Evolutionary conservation across 73 alveolate genomes (phyloP), one percentile per base, ranked within the genome.

Genomic region (Symbiodinium natans): DNA sequence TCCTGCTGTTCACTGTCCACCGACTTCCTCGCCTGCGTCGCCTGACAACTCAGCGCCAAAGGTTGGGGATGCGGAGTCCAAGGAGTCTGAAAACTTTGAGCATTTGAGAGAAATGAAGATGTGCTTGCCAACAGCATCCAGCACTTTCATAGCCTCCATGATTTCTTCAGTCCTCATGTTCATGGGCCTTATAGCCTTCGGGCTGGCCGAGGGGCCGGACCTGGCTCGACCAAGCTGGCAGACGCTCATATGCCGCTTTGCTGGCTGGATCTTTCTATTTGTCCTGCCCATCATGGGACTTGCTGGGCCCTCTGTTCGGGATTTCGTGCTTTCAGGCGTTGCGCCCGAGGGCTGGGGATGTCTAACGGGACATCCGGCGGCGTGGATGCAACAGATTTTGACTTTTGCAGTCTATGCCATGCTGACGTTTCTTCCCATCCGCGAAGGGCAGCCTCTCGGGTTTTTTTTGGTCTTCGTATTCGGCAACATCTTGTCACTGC

Each of bases 321-420:
- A 85, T 80, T 85, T 85, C 82, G 10, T 85, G 48, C 93, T 85
- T 48, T 85, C 82, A 80, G 48, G 80, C 11, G 82, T 43, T 25
- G 80, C 41, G 25, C 93, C 93, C 21, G 93, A 80, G 36, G 82
- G 43, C 36, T n/a, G n/a, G n/a, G n/a, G 29, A 6, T 2, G 31
- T 74, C 43, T 27, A 40, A 2, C 46, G 31, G n/a, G n/a, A n/a
- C n/a, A n/a, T n/a, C n/a, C n/a, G n/a, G n/a, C n/a, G n/a, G n/a
- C n/a, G n/a, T n/a, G n/a, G n/a, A n/a, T n/a, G n/a, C 43, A 11
- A 25, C 41, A 40, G 43, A n/a, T n/a, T n/a, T n/a, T n/a, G n/a
- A n/a, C n/a, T n/a, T n/a, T n/a, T n/a, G 10, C 40, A 31, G 48
- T 33, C 33, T 83, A 83, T 27, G 82, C 93, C 33, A n/a, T 52